Evolutionary conservation across 2,329 filamentous ascomycete species (phyloP).

Genomic region (Diaporthe sp.): DNA sequence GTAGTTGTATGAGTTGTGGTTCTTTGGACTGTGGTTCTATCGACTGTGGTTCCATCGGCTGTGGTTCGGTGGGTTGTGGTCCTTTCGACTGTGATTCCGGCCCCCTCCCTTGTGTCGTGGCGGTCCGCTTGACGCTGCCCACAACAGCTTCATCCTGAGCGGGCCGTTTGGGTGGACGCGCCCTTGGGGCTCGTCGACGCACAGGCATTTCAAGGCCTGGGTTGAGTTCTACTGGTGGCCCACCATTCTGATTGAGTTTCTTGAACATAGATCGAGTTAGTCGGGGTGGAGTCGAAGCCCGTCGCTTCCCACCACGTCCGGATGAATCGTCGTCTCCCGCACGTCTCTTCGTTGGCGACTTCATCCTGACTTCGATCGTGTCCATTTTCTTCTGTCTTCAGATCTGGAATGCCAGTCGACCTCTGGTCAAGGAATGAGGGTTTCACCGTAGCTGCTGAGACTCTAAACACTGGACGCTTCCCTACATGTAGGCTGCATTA

Average conservation of each 20-base stretch:
- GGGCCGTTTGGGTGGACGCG: background rate
- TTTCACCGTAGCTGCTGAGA: background rate
- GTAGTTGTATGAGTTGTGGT: background rate
- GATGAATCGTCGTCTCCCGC: background rate
- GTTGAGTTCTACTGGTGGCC: background rate
- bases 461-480: too few species aligned
- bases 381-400: background rate
- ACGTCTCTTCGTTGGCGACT: slow-evolving; percentile 23
- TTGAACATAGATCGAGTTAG: slow-evolving; percentile 31
- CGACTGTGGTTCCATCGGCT: too few species aligned
- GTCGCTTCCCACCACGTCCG: background rate
- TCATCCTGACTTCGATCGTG: background rate
- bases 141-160: background rate
- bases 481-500: background rate
- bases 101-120: too few species aligned
- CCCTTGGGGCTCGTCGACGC: background rate
- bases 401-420: background rate
- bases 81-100: background rate
- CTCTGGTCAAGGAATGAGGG: background rate
- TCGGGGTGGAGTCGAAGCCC: background rate
- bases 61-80: background rate
- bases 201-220: slow-evolving; percentile 28
- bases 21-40: background rate
- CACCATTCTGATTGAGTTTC: slow-evolving; percentile 14
- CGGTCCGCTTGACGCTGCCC: background rate